phyloP scores from a whole-genome alignment of 78 protist species.

The Dictyostelium firmibasis region DNA sequence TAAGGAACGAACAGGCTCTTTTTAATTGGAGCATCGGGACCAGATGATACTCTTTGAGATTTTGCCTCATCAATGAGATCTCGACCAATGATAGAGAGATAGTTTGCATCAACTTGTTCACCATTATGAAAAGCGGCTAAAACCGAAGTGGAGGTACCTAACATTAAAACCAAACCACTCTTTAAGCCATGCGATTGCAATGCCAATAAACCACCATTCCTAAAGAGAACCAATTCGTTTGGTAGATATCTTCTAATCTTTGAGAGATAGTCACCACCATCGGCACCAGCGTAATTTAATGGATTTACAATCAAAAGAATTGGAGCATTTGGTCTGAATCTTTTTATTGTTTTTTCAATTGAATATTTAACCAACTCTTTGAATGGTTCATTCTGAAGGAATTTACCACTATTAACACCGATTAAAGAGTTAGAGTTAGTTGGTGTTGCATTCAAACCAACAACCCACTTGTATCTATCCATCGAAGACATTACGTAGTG shows the following conservation, averaged over 20 bases:
- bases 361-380: neutral
- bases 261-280: neutral
- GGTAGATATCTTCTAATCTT: neutral
- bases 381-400: neutral
- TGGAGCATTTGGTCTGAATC: neutral
- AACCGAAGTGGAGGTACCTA: neutral
- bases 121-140: neutral
- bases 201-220: neutral
- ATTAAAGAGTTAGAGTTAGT: neutral
- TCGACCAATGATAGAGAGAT: neutral
- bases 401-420: neutral
- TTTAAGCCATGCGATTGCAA: constrained; percentile 32
- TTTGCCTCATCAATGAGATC: neutral
- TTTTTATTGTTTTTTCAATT: neutral
- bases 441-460: neutral
- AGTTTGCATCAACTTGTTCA: neutral
- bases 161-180: constrained; percentile 31
- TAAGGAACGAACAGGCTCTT: no score
- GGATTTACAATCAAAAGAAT: neutral
- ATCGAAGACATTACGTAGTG: constrained; percentile 13
- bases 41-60: neutral
- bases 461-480: constrained; percentile 20
- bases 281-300: neutral
- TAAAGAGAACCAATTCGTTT: neutral
- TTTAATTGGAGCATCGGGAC: neutral